A percentile compares a stretch with the other conserved stretches of the same genome.
Conservation (phyloP, 2,329 filamentous ascomycete genomes). For the Calcarisporium arbuscula region DNA sequence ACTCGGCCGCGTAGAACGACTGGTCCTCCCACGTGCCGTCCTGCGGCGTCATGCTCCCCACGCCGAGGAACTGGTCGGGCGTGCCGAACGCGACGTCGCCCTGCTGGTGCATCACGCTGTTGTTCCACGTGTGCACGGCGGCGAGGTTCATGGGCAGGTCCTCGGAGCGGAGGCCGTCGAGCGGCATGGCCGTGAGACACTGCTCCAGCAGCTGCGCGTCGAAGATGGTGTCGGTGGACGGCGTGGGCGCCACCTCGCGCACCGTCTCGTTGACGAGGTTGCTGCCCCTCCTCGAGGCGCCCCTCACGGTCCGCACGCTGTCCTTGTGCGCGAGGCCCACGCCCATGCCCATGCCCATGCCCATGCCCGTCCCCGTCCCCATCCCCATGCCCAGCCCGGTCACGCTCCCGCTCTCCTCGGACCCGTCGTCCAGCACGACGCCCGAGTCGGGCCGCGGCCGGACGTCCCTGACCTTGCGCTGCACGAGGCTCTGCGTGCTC, state of each 20-base stretch:
- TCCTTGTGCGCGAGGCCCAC: conserved; percentile 19
- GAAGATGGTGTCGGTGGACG: conserved; percentile 13
- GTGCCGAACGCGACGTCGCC: conserved; percentile 14
- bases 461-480: conserved; percentile 18
- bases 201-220: conserved; percentile 8
- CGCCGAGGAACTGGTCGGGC: conserved; percentile 16
- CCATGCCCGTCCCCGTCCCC: conserved; percentile 30
- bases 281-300: conserved; percentile 13
- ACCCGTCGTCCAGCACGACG: conserved; percentile 29
- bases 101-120: conserved; percentile 17
- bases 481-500: conserved; percentile 12
- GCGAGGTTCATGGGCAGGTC: conserved; percentile 8
- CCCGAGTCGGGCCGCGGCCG: conserved; percentile 30
- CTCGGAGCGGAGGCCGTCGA: conserved; percentile 10
- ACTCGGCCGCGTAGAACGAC: too few species aligned
- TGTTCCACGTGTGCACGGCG: conserved; percentile 24
- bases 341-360: conserved; percentile 22
- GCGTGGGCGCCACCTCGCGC: conserved; percentile 13
- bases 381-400: conserved; percentile 33
- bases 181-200: conserved; percentile 15
- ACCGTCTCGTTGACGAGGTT: conserved; percentile 18
- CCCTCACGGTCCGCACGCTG: conserved; percentile 23
- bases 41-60: conserved; percentile 17
- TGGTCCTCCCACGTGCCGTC: conserved; percentile 14
- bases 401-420: conserved; percentile 28